Base-by-base conservation (phyloP, 495 filamentous ascomycete genomes). In the Pyrenula massariospora region DNA sequence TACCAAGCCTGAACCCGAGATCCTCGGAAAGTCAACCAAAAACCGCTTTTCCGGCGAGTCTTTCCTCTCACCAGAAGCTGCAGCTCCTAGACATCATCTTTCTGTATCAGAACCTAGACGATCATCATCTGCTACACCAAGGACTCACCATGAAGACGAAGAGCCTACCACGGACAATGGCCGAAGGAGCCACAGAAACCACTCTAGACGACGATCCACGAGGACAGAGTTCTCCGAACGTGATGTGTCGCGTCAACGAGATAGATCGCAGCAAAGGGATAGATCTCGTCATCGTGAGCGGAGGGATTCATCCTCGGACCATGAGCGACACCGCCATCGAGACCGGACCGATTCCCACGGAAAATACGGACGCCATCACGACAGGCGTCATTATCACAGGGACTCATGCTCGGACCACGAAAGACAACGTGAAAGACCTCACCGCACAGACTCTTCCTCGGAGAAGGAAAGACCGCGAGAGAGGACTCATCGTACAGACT, bases 391-490 rank as follows among this genome's bases (percentile, higher is more conserved):
- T 24, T 23, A 21, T 25, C 24, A 24, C 56, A 22, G 12, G 52
- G 49, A n/a, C 19, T 53, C 22, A 53, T 49, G 19, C 20, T 25
- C 25, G 25, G 8, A 42, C 31, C 31, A 42, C 31, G 31, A 42
- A 42, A 42, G 31, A 15, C 5, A 5, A 15, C 31, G 31, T 42
- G 31, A 42, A 15, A 42, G 15, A 42, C 31, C 31, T 5, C 31
- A 42, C 15, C 31, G 31, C 15, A 42, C 31, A 42, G 31, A 42
- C 31, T 42, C 31, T 42, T 42, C 15, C 31, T 42, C 31, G 89
- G 87, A 24, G 86, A 85, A 21, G 87, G 87, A 31, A 89, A 78
- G 85, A 89, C 88, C 56, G 89, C 31, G 31, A 8, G 31, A 42
- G 31, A 42, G 15, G 15, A 5, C 31, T 5, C 31, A 42, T 42